Conservation (phyloP, 352 stramenopile species). For the Pythium biforme region DNA sequence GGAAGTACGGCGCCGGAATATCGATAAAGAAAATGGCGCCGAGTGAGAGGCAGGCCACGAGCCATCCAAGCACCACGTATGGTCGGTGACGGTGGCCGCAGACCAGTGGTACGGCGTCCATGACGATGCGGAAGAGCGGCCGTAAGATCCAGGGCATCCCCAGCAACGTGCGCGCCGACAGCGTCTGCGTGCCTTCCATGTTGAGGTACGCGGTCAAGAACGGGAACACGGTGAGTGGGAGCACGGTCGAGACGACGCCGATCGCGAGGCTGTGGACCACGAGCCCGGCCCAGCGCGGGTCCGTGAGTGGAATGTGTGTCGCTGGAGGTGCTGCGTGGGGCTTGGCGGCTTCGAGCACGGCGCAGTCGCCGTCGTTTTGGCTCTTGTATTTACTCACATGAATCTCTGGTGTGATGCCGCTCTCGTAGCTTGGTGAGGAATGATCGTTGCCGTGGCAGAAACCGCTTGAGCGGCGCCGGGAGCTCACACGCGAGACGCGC, state of each 20-base stretch:
- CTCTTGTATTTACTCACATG: background rate
- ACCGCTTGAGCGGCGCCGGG: conserved; percentile 12
- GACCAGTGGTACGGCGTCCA: conserved; percentile 33
- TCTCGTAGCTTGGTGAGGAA: background rate
- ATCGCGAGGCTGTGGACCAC: conserved; percentile 49
- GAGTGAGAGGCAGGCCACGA: conserved; percentile 30
- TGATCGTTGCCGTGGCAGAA: background rate
- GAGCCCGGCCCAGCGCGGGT: conserved; percentile 50
- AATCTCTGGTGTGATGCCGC: background rate
- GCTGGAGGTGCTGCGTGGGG: background rate
- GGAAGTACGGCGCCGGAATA: conserved; percentile 49
- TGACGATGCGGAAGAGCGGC: conserved; percentile 41
- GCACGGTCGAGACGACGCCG: conserved; percentile 49
- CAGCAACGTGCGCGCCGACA: conserved; percentile 50
- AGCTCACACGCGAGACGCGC: conserved; percentile 31
- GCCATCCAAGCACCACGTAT: conserved; percentile 48
- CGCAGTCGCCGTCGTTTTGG: background rate
- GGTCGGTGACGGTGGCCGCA: conserved; percentile 26
- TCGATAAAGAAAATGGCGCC: conserved; percentile 36
- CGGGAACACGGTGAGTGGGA: conserved; percentile 55
- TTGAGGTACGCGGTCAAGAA: conserved; percentile 70
- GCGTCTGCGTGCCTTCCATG: conserved; percentile 63
- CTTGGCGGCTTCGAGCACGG: background rate
- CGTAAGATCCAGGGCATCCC: conserved; percentile 54
- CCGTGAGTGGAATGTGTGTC: conserved; percentile 17